Conservation (phyloP, 345 rosid species). For the Camelina neglecta region DNA sequence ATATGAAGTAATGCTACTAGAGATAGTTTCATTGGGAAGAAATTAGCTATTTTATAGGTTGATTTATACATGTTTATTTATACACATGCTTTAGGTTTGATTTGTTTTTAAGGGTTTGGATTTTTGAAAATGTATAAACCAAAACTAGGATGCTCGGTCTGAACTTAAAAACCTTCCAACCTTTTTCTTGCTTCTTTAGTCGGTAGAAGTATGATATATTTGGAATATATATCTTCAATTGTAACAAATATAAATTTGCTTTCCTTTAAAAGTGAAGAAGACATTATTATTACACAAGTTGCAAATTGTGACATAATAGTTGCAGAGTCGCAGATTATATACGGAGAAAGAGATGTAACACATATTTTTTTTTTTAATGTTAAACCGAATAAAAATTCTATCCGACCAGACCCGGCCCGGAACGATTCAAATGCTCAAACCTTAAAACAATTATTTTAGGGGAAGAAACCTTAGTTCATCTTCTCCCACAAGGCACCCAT, state of each 20-base stretch:
- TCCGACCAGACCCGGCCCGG: no score
- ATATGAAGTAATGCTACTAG: background rate
- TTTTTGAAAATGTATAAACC: conserved; percentile 19
- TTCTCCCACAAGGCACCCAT: no score
- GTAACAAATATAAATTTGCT: background rate
- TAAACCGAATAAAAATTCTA: no score
- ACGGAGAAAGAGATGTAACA: no score
- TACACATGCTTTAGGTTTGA: background rate
- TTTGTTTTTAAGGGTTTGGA: conserved; percentile 9
- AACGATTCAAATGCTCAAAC: no score
- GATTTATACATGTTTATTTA: background rate
- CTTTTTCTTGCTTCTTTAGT: background rate
- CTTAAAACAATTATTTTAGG: no score
- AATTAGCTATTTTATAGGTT: conserved; percentile 11
- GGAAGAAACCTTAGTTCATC: no score
- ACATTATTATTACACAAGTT: background rate
- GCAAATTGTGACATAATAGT: background rate
- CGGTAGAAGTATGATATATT: background rate
- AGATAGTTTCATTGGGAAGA: background rate
- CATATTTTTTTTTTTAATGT: no score
- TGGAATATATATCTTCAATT: background rate
- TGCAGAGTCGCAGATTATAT: no score
- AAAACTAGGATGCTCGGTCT: background rate
- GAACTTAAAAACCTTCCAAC: background rate
- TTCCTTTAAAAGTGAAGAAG: background rate